Conservation (phyloP, 306 rosid genomes). For the Albizia julibrissin region DNA sequence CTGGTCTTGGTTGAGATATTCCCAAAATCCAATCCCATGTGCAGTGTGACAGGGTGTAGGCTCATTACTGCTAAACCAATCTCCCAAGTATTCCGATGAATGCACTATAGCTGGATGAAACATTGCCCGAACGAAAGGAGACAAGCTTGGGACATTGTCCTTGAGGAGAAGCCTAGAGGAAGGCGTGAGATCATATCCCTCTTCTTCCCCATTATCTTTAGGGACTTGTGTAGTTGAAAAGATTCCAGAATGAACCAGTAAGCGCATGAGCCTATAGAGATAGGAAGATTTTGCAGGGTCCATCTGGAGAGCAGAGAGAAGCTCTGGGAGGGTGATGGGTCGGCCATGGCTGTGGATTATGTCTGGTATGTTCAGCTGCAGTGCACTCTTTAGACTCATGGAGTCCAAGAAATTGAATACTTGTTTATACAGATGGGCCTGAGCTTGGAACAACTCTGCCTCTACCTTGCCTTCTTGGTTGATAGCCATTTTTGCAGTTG, state of each 20-base stretch:
- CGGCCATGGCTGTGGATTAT: constrained; percentile 9
- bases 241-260: constrained; percentile 6
- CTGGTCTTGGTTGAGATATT: constrained; percentile 33
- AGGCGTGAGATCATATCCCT: constrained; percentile 38
- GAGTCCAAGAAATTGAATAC: background rate
- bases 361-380: constrained; percentile 4
- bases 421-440: background rate
- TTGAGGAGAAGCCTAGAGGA: constrained; percentile 39
- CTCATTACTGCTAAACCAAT: constrained; percentile 42
- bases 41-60: constrained; percentile 39
- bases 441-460: constrained; percentile 13
- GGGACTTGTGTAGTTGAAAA: background rate
- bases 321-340: constrained; percentile 18
- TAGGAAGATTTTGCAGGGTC: constrained; percentile 2
- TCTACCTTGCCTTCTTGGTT: background rate
- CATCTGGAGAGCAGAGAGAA: constrained; percentile 3
- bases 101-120: constrained; percentile 35
- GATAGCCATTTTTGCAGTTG: background rate
- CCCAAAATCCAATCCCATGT: constrained; percentile 38
- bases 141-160: constrained; percentile 29
- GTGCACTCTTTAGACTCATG: background rate
- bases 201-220: background rate
- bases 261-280: constrained; percentile 21
- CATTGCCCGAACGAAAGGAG: constrained; percentile 32
- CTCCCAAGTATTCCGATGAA: constrained; percentile 29